Conservation (phyloP, 371 early-diverging fungal species). For the Mortierella sp. region DNA sequence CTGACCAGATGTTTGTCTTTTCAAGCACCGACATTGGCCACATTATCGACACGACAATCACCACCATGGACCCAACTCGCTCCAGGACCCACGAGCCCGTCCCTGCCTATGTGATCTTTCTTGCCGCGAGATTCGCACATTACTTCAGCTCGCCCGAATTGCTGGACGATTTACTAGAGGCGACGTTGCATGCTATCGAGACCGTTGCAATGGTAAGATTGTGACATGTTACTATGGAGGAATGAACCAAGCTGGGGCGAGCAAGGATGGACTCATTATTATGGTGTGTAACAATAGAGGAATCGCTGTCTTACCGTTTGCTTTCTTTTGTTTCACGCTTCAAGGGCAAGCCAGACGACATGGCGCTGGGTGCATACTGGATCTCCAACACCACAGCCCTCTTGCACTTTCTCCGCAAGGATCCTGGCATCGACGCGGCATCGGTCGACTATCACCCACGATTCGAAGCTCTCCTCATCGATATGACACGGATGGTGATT, state of each 20-base stretch:
- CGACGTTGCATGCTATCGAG: constrained; percentile 73
- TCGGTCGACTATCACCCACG: constrained; percentile 72
- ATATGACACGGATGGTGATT: constrained; percentile 73
- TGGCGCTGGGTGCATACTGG: constrained; percentile 81
- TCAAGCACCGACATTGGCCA: constrained; percentile 74
- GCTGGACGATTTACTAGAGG: constrained; percentile 75
- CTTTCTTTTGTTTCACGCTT: neutral
- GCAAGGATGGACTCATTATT: neutral
- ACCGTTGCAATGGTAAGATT: constrained; percentile 66
- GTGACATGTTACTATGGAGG: neutral
- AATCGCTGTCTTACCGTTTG: neutral
- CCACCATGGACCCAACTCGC: constrained; percentile 69
- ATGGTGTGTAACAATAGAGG: no score
- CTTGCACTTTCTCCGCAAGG: constrained; percentile 84
- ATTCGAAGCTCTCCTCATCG: constrained; percentile 77
- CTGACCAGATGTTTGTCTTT: constrained; percentile 96
- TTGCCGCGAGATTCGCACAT: constrained; percentile 90
- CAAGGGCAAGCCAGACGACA: constrained; percentile 60
- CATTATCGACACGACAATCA: constrained; percentile 80
- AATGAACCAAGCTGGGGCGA: no score
- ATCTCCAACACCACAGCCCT: constrained; percentile 83
- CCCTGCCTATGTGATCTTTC: constrained; percentile 88
- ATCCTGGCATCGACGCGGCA: constrained; percentile 73
- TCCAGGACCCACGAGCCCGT: constrained; percentile 74
- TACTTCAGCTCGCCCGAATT: constrained; percentile 82